Evolutionary conservation across 192 early-diverging fungal species (phyloP).

Genomic region (Linnemannia hyalina): DNA sequence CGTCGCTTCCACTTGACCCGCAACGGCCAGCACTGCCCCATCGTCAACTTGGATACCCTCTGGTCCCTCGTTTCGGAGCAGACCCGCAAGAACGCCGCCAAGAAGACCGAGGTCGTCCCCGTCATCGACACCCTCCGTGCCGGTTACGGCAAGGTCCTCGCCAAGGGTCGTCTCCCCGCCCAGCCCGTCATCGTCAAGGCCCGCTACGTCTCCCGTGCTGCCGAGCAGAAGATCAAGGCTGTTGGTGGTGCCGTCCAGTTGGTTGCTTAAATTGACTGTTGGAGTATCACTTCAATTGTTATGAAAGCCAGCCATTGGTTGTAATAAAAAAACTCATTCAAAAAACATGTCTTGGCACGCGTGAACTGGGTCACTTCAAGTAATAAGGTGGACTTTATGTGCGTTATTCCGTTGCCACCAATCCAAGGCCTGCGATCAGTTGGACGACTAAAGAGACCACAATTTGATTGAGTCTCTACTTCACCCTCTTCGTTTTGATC

Average conservation of each 20-base stretch:
- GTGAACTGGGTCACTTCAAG: no score
- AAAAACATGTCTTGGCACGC: neutral
- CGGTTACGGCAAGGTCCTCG: slow-evolving; percentile 96
- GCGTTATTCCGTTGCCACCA: no score
- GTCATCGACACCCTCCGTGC: slow-evolving; percentile 89
- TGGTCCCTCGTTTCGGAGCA: slow-evolving; percentile 93
- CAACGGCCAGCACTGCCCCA: slow-evolving; percentile 87
- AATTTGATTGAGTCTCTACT: no score
- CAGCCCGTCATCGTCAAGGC: slow-evolving; percentile 97
- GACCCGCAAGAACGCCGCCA: slow-evolving; percentile 82
- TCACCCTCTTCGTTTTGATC: no score
- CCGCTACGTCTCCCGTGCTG: slow-evolving; percentile 89
- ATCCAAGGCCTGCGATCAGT: no score
- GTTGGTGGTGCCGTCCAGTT: slow-evolving; percentile 89
- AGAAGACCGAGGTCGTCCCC: slow-evolving; percentile 90
- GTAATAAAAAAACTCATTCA: slow-evolving; percentile 26
- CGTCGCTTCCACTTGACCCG: slow-evolving; percentile 97
- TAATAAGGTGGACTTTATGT: no score
- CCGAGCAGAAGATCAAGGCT: slow-evolving; percentile 99
- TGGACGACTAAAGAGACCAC: no score
- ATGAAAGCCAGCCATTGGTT: slow-evolving; percentile 86
- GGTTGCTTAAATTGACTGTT: slow-evolving; percentile 62
- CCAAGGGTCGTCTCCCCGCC: slow-evolving; percentile 89
- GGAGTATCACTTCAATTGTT: slow-evolving; percentile 60
- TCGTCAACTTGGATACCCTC: slow-evolving; percentile 95